phyloP scores from a whole-genome alignment of 2,329 filamentous ascomycete genomes.

The Madurella fahalii region DNA sequence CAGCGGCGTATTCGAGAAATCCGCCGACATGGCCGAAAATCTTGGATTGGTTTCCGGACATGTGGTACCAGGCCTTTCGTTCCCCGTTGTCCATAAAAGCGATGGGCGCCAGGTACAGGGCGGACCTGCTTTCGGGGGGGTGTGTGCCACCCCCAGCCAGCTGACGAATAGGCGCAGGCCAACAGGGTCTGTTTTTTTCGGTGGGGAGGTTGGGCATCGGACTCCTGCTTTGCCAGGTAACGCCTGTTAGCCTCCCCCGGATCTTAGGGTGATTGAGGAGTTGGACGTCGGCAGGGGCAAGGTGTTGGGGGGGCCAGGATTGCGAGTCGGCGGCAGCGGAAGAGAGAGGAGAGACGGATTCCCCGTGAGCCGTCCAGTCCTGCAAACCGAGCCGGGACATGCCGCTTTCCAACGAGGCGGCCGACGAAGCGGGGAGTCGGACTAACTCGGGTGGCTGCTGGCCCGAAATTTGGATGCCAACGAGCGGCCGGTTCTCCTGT shows the following conservation, averaged over 20 bases:
- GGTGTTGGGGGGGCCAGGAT: neutral
- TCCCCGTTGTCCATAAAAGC: neutral
- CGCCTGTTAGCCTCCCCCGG: neutral
- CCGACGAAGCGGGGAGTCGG: no score
- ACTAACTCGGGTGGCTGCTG: no score
- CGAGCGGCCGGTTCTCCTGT: neutral
- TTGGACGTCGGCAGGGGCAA: neutral
- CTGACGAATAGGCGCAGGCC: conserved; percentile 1
- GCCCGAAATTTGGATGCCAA: no score
- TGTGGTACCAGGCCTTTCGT: neutral
- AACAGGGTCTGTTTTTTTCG: neutral
- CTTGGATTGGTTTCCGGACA: neutral
- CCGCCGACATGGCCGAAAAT: neutral
- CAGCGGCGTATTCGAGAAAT: conserved; percentile 4
- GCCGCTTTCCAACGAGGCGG: neutral
- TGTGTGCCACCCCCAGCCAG: conserved; percentile 2
- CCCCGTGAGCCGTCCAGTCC: neutral
- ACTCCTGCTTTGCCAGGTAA: neutral
- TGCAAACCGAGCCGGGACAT: neutral
- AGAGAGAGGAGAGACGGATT: no score
- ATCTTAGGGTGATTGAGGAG: neutral
- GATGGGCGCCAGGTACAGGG: neutral
- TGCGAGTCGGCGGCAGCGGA: no score
- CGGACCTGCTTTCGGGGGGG: neutral
- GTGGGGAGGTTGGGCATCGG: neutral